Evolutionary conservation across 768 basidiomycete species (phyloP).

Genomic region (Boletellus sp.): DNA sequence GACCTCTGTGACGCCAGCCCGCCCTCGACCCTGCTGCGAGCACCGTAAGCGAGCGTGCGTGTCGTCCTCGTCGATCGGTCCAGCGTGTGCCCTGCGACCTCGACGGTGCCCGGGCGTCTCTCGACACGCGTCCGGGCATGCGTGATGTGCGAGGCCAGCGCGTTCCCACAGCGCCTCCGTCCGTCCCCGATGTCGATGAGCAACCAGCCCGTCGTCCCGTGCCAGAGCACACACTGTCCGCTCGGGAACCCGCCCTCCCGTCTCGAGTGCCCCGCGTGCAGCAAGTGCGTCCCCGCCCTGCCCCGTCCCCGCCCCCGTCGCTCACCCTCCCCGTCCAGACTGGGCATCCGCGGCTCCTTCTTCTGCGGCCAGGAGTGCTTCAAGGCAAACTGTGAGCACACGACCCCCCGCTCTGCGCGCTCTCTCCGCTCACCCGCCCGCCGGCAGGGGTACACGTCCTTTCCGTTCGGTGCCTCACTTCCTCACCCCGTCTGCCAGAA

Average conservation of each 20-base stretch:
- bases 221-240: slow-evolving; percentile 68
- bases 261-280: slow-evolving; percentile 92
- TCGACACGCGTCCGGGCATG: slow-evolving; percentile 14
- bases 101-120: too few relatives aligned
- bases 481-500: slow-evolving; percentile 46
- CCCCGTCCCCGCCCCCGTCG: background rate
- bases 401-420: background rate
- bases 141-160: slow-evolving; percentile 24
- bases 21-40: slow-evolving; percentile 19
- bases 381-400: slow-evolving; percentile 82
- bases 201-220: slow-evolving; percentile 37
- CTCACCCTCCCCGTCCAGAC: slow-evolving; percentile 39
- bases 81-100: too few relatives aligned
- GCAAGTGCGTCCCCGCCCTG: slow-evolving; percentile 63
- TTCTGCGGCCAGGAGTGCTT: slow-evolving; percentile 97
- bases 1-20: too few relatives aligned
- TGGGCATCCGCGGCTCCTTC: slow-evolving; percentile 79
- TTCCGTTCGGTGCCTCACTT: background rate
- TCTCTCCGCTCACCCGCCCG: background rate
- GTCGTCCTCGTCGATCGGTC: too few relatives aligned
- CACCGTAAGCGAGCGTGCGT: too few relatives aligned
- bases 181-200: slow-evolving; percentile 33
- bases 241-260: slow-evolving; percentile 83
- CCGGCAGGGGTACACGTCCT: slow-evolving; percentile 23
- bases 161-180: slow-evolving; percentile 4